Conservation (phyloP, 371 early-diverging fungal species). For the Mucor circinelloides region DNA sequence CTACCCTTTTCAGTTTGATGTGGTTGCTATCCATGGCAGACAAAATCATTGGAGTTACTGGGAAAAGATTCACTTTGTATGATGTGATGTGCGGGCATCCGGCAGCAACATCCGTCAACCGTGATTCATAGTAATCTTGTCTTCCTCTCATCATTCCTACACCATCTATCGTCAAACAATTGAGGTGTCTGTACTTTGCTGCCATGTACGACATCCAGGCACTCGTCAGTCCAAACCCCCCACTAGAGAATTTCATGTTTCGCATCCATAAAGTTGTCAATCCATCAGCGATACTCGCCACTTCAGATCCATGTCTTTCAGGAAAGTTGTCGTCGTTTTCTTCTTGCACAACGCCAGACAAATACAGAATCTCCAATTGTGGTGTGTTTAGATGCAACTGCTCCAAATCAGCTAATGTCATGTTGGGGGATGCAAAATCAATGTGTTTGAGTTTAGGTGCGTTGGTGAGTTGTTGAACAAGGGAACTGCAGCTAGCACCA, state of each 20-base stretch:
- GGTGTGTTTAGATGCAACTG: not conserved
- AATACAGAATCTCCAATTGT: not conserved
- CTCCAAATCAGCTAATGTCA: not conserved
- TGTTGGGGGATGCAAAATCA: not conserved
- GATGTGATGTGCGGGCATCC: not conserved
- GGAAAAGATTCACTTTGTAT: not conserved
- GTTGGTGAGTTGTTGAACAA: not conserved
- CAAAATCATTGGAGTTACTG: not conserved
- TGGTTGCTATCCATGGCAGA: not conserved
- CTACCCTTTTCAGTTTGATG: not conserved
- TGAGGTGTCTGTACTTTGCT: not conserved
- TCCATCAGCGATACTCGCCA: not conserved
- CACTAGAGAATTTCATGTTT: not conserved
- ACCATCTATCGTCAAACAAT: not conserved
- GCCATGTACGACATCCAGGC: slow-evolving; percentile 5
- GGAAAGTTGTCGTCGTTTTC: not conserved
- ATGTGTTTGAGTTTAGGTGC: not conserved
- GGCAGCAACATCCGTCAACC: not conserved
- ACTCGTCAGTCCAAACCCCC: not conserved
- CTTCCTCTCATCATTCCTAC: not conserved
- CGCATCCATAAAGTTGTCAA: not conserved
- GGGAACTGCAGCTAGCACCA: not conserved
- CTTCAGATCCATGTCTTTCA: not conserved
- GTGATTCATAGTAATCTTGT: not conserved
- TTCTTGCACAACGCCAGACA: not conserved